Base-by-base conservation (phyloP, 192 early-diverging fungal genomes). In the Phycomyces blakesleeanus region DNA sequence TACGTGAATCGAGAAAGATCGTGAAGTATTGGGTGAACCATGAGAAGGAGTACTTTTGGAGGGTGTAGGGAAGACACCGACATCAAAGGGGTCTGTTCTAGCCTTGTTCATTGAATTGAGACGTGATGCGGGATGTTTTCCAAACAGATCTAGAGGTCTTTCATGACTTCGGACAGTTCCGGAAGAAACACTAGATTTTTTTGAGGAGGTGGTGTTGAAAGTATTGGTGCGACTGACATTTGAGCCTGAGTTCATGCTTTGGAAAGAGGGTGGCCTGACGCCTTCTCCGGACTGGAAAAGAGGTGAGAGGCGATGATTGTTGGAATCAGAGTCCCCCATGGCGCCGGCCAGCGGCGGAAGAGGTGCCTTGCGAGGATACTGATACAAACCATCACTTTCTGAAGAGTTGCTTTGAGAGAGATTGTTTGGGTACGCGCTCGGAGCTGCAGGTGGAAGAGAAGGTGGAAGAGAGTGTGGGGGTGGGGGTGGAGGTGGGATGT, bases 291-390 rank as follows among this genome's bases (percentile, higher is more conserved):
- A 5, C 1, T 8, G 22, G 12, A 47, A 21, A 8, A 34, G 14
- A 26, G 51, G 29, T 15, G 40, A 44, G 8, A 44, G 55, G 37
- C 40, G 39, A 0, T 15, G 57, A n/a, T 40, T 22, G 24, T n/a
- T 37, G 15, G 57, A 26, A 14, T 41, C 26, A 21, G 16, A 15
- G 11, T 59, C 39, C 11, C 18, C 21, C 12, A 22, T 40, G 21
- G 44, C 5, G 41, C 16, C 15, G 37, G n/a, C 42, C 6, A 42
- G 34, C 5, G 71, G 71, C 26, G 71, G 71, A 22, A 60, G 29
- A 42, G 71, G 71, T 25, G 71, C 71, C 52, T 63, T 62, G 55
- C 71, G 60, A 41, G 67, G 67, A 51, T 51, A 69, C 55, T 69
- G 60, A 51, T 69, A 69, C 14, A 69, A 44, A 26, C 6, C 11